These are phyloP conservation scores for Myxozyma monticola DNA, from an alignment of 805 yeast genomes.

Conservation along the genomic window DNA sequence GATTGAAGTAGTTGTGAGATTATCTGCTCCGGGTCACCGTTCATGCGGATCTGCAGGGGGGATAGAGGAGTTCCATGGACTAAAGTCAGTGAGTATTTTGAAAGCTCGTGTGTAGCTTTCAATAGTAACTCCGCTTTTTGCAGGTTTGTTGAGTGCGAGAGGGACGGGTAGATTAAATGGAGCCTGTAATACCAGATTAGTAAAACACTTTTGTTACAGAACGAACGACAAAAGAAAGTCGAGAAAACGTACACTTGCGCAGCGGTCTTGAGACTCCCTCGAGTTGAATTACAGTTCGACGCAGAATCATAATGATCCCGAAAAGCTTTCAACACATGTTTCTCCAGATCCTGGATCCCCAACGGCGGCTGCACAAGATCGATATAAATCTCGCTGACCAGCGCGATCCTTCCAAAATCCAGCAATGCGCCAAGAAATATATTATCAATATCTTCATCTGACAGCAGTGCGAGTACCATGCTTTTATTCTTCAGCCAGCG, in stretches of 20 bases:
- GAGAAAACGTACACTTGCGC: constrained; percentile 26
- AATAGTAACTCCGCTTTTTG: constrained; percentile 31
- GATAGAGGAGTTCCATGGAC: constrained; percentile 35
- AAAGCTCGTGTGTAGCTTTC: constrained; percentile 35
- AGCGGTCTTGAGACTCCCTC: constrained; percentile 47
- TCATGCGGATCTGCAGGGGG: constrained; percentile 34
- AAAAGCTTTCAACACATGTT: constrained; percentile 35
- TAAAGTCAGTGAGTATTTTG: constrained; percentile 35
- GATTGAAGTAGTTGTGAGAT: constrained; percentile 36
- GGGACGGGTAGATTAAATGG: constrained; percentile 23
- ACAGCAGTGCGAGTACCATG: constrained; percentile 29
- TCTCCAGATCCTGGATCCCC: constrained; percentile 15
- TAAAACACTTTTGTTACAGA: background rate
- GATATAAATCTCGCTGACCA: constrained; percentile 25
- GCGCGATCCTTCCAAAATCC: constrained; percentile 32
- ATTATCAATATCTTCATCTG: constrained; percentile 29
- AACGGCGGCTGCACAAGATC: constrained; percentile 23
- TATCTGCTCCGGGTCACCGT: constrained; percentile 34
- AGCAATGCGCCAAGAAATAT: constrained; percentile 22
- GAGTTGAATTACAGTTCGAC: constrained; percentile 43
- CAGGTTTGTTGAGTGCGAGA: constrained; percentile 15
- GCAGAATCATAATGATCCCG: constrained; percentile 49
- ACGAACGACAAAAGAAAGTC: background rate
- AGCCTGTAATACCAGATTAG: constrained; percentile 18
- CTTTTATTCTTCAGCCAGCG: constrained; percentile 26